A percentile compares a stretch with the other conserved stretches of the same genome.
Evolutionary conservation across 108 stramenopile species (phyloP).

Genomic region (Skeletonema marinoi): DNA sequence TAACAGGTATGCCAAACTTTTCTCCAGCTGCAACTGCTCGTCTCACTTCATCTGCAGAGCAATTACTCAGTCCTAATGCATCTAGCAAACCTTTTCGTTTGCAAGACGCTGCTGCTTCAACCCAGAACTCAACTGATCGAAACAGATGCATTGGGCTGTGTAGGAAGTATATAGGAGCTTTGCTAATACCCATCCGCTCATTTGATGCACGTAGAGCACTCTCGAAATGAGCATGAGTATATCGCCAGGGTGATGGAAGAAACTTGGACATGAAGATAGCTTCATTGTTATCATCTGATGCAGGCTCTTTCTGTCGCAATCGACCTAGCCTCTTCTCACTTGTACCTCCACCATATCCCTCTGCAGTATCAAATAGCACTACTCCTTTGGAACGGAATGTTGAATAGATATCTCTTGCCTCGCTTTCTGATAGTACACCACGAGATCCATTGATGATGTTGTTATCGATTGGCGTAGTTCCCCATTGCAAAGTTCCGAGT

Average conservation of each 20-base stretch:
- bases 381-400: conserved; percentile 40
- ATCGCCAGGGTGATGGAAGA: conserved; percentile 72
- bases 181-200: conserved; percentile 48
- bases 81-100: conserved; percentile 70
- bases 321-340: conserved; percentile 60
- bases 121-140: conserved; percentile 65
- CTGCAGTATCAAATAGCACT: conserved; percentile 75
- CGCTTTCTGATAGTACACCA: conserved; percentile 40
- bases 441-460: conserved; percentile 55
- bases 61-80: conserved; percentile 72
- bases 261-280: conserved; percentile 70
- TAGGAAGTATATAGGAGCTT: conserved; percentile 64
- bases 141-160: conserved; percentile 70
- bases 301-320: conserved; percentile 18
- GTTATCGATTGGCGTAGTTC: conserved; percentile 61
- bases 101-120: conserved; percentile 55
- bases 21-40: conserved; percentile 66
- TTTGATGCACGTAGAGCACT: conserved; percentile 58
- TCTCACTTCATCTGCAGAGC: conserved; percentile 66
- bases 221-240: conserved; percentile 52
- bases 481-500: conserved; percentile 68
- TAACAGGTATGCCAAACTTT: conserved; percentile 59
- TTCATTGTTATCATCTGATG: conserved; percentile 2
- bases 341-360: conserved; percentile 82
- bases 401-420: conserved; percentile 32